Percentiles rank a stretch among this genome's conserved stretches.
phyloP scores from a whole-genome alignment of 2,329 filamentous ascomycete species.

The Fusarium gaditjirri region DNA sequence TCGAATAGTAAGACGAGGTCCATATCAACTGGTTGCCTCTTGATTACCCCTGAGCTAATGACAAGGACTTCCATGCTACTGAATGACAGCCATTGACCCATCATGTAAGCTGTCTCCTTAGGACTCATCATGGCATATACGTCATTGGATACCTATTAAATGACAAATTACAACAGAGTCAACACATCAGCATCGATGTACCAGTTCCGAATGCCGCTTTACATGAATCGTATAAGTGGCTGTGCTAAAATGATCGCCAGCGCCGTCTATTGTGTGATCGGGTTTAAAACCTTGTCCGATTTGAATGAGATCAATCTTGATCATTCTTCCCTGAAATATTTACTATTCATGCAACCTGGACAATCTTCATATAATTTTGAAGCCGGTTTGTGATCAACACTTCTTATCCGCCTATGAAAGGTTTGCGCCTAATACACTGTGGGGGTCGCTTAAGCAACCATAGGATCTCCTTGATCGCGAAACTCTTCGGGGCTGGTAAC shows the following conservation, averaged over 20 bases:
- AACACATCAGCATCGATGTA: not conserved
- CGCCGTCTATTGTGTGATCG: not conserved
- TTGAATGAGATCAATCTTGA: slow-evolving; percentile 15
- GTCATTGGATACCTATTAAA: not conserved
- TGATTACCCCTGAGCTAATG: slow-evolving; percentile 5
- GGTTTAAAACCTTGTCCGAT: not conserved
- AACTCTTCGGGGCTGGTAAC: slow-evolving; percentile 11
- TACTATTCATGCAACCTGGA: not conserved
- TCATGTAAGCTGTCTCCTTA: not conserved
- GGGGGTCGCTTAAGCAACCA: slow-evolving; percentile 13
- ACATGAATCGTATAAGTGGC: slow-evolving; percentile 3
- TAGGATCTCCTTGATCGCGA: slow-evolving; percentile 7
- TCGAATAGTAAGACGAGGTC: not conserved
- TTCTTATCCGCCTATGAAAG: slow-evolving; percentile 13
- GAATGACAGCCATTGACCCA: not conserved
- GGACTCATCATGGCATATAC: not conserved
- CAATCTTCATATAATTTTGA: slow-evolving; percentile 23
- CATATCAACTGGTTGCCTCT: slow-evolving; percentile 27
- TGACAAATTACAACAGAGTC: not conserved
- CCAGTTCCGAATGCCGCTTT: not conserved
- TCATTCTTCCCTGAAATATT: slow-evolving; percentile 18
- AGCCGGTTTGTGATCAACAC: slow-evolving; percentile 15
- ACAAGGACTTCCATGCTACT: not conserved
- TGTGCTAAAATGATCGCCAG: not conserved
- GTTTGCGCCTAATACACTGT: slow-evolving; percentile 25